Evolutionary conservation across 495 filamentous ascomycete genomes (phyloP), one percentile per base, ranked within the genome.

Genomic region (Penicillium simplicissimum): DNA sequence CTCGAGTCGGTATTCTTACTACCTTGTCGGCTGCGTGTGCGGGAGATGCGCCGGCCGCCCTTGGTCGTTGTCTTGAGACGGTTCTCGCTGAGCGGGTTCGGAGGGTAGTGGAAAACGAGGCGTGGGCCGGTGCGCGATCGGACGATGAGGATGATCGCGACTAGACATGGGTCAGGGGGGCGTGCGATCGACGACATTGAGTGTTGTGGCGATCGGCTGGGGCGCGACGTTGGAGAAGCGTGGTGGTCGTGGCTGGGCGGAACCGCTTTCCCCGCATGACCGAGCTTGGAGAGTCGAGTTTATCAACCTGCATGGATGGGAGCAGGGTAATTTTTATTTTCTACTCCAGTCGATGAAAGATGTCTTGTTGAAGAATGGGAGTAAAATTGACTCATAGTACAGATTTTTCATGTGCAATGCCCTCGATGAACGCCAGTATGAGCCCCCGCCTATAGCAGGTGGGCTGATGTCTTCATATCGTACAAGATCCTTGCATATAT

Each of bases 91-190:
- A 79, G 80, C 9, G 83, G 87, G 59, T 79, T 82, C 23, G 86
- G 85, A 14, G 93, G 93, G 71, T 96, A 96, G 78, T 97, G 93
- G 79, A 96, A 97, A 67, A 96, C 88, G 70, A 96, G 90, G 49
- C 85, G 83, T 28, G 93, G 90, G 7, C 92, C 92, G 63, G 90
- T 88, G 55, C 88, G 86, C 7, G 91, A 90, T 59, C 90, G 85
- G 55, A 90, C 88, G 63, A 96, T 88, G 37, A 97, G 85, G 42
- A 96, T 82, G 49, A 90, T 82, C 6, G 91, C 91, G 60, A 96
- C 84, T 40, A 92, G 88, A 64, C 89, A 85, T 38, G 82, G 79
- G 67, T 84, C 82, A 62, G 82, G 80, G 42, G 81, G 81, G 13
- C 80, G 78, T 13, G 76, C 75, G 62, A 79, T 77, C 21, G 79